Evolutionary conservation across 495 filamentous ascomycete genomes (phyloP).

Genomic region (Xylaria palmicola): DNA sequence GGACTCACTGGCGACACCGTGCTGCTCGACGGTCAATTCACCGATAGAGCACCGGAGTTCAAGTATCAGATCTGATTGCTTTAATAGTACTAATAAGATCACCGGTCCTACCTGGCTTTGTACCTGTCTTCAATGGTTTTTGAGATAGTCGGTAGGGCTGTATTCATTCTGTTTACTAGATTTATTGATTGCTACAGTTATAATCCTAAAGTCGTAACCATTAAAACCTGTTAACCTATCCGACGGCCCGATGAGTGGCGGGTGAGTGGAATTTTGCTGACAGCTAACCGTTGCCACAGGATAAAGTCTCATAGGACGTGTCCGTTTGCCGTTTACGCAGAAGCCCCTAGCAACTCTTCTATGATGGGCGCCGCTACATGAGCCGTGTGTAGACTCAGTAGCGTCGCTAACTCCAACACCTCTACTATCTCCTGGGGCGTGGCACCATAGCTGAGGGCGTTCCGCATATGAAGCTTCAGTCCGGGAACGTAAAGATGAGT

Average conservation of each 20-base stretch:
- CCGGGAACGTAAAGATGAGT: slow-evolving; percentile 46
- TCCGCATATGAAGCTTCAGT: slow-evolving; percentile 46
- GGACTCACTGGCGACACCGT: slow-evolving; percentile 8
- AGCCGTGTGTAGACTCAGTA: slow-evolving; percentile 39
- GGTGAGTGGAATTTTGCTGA: no score
- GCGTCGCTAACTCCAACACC: slow-evolving; percentile 43
- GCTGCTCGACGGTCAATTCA: slow-evolving; percentile 9
- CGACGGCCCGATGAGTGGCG: no score
- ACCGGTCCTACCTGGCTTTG: no score
- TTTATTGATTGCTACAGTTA: no score
- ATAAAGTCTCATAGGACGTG: no score
- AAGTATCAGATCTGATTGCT: slow-evolving; percentile 28
- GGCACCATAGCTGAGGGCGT: slow-evolving; percentile 42
- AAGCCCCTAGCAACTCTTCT: slow-evolving; percentile 12
- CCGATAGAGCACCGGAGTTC: slow-evolving; percentile 25
- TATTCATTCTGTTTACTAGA: no score
- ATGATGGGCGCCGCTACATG: slow-evolving; percentile 36
- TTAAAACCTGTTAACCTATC: neutral
- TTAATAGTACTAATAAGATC: no score
- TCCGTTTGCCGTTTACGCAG: neutral
- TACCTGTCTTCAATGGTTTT: no score
- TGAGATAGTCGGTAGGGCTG: no score
- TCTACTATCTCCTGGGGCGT: slow-evolving; percentile 46
- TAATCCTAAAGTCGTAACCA: no score
- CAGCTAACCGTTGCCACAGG: no score